Evolutionary conservation across 768 basidiomycete species (phyloP).

Genomic region (Tylopilus intermedius): DNA sequence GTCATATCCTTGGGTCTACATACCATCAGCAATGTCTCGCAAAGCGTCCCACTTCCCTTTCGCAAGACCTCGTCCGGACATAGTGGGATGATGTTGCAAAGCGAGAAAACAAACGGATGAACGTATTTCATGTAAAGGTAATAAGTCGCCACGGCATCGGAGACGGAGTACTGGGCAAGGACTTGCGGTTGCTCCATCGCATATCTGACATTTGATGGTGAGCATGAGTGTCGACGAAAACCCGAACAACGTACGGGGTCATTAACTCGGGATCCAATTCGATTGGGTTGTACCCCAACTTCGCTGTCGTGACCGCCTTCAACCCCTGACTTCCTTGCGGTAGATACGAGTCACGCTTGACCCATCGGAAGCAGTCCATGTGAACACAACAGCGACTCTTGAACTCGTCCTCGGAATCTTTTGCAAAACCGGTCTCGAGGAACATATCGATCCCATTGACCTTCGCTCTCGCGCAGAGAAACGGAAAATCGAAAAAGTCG

Average conservation of each 20-base stretch:
- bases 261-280: conserved; percentile 98
- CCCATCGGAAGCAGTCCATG: conserved; percentile 99
- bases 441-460: conserved; percentile 96
- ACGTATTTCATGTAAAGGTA: conserved; percentile 99
- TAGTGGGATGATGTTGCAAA: conserved; percentile 98
- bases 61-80: conserved; percentile 93
- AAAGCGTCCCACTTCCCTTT: conserved; percentile 94
- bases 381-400: conserved; percentile 90
- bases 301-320: conserved; percentile 95
- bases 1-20: conserved; percentile 17
- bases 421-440: conserved; percentile 86
- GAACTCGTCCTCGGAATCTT: conserved; percentile 91
- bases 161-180: conserved; percentile 96
- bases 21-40: conserved; percentile 97
- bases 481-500: conserved; percentile 99
- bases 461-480: conserved; percentile 80
- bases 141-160: conserved; percentile 99
- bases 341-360: conserved; percentile 96
- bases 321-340: conserved; percentile 98
- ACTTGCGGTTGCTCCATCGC: conserved; percentile 93
- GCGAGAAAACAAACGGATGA: conserved; percentile 97
- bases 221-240: not conserved
- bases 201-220: conserved; percentile 51
- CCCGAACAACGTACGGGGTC: conserved; percentile 74
- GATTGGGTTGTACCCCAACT: conserved; percentile 94